These are phyloP conservation scores for Kickxella alabastrina DNA, from an alignment of 192 early-diverging fungal genomes.

Conservation along the genomic window DNA sequence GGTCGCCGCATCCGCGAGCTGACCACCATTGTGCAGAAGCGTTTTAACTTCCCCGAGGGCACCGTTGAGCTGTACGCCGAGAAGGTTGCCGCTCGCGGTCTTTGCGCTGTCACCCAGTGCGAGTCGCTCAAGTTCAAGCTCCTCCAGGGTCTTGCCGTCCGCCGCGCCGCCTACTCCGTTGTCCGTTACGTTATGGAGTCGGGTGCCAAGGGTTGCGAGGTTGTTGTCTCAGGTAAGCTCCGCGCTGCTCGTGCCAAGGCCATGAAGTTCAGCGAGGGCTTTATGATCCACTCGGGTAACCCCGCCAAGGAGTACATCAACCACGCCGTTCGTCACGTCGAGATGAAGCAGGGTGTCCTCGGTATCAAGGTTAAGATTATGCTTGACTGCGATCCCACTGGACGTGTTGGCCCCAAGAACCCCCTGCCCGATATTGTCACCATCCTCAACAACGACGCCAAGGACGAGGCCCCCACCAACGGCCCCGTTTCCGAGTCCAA, in stretches of 20 bases:
- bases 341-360: conserved; percentile 97
- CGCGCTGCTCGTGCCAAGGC: conserved; percentile 99
- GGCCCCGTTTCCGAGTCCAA: conserved; percentile 64
- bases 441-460: conserved; percentile 79
- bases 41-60: conserved; percentile 98
- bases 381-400: conserved; percentile 90
- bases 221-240: conserved; percentile 98
- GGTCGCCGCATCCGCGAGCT: conserved; percentile 98
- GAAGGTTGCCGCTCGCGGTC: conserved; percentile 94
- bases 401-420: conserved; percentile 90
- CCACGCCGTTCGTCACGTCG: conserved; percentile 93
- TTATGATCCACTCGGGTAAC: conserved; percentile 99
- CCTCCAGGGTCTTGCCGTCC: conserved; percentile 91
- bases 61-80: conserved; percentile 99
- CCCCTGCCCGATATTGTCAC: conserved; percentile 94
- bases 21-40: conserved; percentile 97
- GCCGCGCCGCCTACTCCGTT: conserved; percentile 97
- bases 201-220: conserved; percentile 99
- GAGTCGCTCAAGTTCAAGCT: conserved; percentile 99
- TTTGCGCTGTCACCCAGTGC: conserved; percentile 97
- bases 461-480: conserved; percentile 72
- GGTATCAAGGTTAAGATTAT: conserved; percentile 99
- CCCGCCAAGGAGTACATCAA: conserved; percentile 95
- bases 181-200: conserved; percentile 99
- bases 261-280: conserved; percentile 99